Base-by-base conservation (phyloP, 2,329 filamentous ascomycete genomes). In the Hymenoscyphus fructigenus region DNA sequence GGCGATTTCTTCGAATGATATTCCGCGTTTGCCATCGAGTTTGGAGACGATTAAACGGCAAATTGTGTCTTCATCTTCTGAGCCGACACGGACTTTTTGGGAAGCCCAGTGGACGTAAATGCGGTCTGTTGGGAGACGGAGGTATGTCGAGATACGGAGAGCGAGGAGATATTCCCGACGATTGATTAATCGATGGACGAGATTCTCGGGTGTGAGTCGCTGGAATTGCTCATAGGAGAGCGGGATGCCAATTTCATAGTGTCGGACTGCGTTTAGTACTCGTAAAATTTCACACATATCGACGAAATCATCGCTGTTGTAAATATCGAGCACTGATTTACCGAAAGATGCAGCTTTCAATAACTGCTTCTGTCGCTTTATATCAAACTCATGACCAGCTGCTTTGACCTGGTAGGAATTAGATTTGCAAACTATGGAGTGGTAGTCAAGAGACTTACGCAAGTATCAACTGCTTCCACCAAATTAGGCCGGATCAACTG, bases 71-170 rank as follows among this genome's bases (percentile, higher is more conserved):
- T 98, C 95, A 67, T 96, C 90, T 68, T 93, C 93, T 0, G 88
- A 85, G 0, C 93, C 93, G 2, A 90, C 81, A 29, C 93, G 91
- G 3, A 98, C 94, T 76, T 98, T 99, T 75, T 95, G 90, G 20
- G 91, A 94, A 1, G 95, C 95, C 95, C 95, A 99, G 75, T 97
- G 93, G 0, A 97, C 92, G 73, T 97, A 97, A 65, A 99, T 96
- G 62, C 88, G 87, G 76, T 96, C 93, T 0, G 93, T 91, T 0
- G 94, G 90, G 3, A 99, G 83, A 66, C 89, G 90, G 2, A 99
- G 82, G 75, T 96, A 97, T 50, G 92, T 89, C 0, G 94, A 93
- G 57, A 99, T 87, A 58, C 92, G 90, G 23, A 99, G 85, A 0
- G 95, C 94, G 3, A 99, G 84, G 1, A 97, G 83, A 75, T 98